Conservation (phyloP, 306 rosid species). For the Vigna hirtella region DNA sequence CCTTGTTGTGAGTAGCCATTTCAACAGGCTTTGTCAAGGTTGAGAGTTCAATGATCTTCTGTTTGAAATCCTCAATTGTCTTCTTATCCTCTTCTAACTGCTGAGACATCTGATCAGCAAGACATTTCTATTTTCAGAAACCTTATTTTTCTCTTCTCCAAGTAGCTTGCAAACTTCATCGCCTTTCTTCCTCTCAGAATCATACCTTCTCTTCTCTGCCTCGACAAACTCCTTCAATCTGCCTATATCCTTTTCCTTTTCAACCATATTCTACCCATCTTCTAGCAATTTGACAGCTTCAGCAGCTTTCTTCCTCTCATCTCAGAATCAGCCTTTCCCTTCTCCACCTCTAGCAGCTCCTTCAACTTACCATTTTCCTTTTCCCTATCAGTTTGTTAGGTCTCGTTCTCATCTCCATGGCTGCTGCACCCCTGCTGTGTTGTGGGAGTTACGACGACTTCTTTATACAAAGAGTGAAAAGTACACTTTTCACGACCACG, state of each 20-base stretch:
- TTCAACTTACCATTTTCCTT: slow-evolving; percentile 58
- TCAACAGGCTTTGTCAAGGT: slow-evolving; percentile 54
- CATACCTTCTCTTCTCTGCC: slow-evolving; percentile 59
- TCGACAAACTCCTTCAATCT: slow-evolving; percentile 58
- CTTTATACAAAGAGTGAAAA: no score
- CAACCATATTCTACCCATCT: background rate
- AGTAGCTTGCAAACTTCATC: slow-evolving; percentile 48
- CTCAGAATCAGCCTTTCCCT: background rate
- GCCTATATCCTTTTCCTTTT: slow-evolving; percentile 51
- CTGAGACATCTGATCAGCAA: slow-evolving; percentile 59
- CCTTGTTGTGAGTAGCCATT: slow-evolving; percentile 43
- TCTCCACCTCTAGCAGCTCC: slow-evolving; percentile 65
- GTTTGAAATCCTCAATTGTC: slow-evolving; percentile 58
- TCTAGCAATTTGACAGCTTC: no score
- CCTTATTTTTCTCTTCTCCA: slow-evolving; percentile 48
- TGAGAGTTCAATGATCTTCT: slow-evolving; percentile 46
- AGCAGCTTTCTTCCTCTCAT: no score
- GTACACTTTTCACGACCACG: no score
- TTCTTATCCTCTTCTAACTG: slow-evolving; percentile 58
- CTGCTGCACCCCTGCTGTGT: no score
- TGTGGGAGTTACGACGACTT: no score
- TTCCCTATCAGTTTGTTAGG: slow-evolving; percentile 11
- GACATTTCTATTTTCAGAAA: slow-evolving; percentile 52
- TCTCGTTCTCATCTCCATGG: no score
- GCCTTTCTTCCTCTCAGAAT: slow-evolving; percentile 59